Base-by-base conservation (phyloP, 2,329 filamentous ascomycete genomes). In the Rhytidhysteron rufulum region DNA sequence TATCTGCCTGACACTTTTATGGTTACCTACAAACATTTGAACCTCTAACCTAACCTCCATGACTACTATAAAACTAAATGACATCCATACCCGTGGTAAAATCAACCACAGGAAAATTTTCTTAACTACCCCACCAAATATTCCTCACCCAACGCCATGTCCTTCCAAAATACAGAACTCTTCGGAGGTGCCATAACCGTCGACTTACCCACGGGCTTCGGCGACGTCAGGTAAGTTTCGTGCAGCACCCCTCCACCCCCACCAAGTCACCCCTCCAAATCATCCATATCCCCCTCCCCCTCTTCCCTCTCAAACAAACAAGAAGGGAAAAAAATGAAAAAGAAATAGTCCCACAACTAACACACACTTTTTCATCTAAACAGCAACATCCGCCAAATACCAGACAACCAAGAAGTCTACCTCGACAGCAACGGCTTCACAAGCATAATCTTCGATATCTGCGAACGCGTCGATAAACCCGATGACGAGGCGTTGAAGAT, bases 351-450 rank as follows among this genome's bases (percentile, higher is more conserved):
- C n/a, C n/a, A n/a, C n/a, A 24, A 19, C 31, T 31, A 39, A 37
- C 37, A 32, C 42, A 34, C 32, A 42, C 55, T 47, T 49, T 50
- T 52, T 30, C 31, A 20, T 16, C 10, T n/a, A 46, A 32, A 43
- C 49, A 88, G 85, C 69, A 77, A 78, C 40, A 76, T 89, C 52
- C 82, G 86, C 48, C 78, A 88, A 67, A 81, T 90, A 4, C 86
- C 86, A 37, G 84, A 91, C 62, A 86, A 94, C 65, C 90, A 97
- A 71, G 91, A 96, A 73, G 85, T 96, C 53, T 95, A 83, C 70
- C 83, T 96, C 57, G 88, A 94, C 62, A 77, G 79, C 49, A 77
- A 85, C 47, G 89, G 88, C 36, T 90, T 90, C 65, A 88, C 87
- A 3, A 89, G 80, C 67, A 82, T 95, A 62, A 90, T 95, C 54